Evolutionary conservation across 2,329 filamentous ascomycete genomes (phyloP).

Genomic region (Diaporthe velutina): DNA sequence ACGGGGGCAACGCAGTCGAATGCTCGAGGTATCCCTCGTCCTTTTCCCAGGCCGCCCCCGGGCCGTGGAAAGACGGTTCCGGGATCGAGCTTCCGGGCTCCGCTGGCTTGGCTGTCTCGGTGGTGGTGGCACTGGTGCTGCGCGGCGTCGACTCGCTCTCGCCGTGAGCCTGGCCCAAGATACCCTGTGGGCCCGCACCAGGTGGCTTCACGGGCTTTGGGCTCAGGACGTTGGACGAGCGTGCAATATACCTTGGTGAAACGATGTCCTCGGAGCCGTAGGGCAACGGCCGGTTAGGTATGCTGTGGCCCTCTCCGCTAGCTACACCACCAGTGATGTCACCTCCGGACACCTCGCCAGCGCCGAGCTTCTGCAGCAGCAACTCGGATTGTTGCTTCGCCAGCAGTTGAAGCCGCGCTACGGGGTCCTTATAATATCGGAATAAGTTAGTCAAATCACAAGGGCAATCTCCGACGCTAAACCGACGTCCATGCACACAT

Average conservation of each 20-base stretch:
- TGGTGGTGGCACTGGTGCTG: conserved; percentile 18
- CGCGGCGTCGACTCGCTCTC: conserved; percentile 40
- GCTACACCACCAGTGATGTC: conserved; percentile 11
- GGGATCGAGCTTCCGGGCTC: conserved; percentile 47
- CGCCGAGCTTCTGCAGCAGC: conserved; percentile 66
- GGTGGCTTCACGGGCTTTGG: conserved; percentile 50
- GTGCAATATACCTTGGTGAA: conserved; percentile 60
- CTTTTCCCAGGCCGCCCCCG: conserved; percentile 65
- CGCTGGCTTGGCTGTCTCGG: conserved; percentile 29
- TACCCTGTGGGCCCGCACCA: conserved; percentile 42
- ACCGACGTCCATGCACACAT: conserved; percentile 74
- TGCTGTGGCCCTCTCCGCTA: conserved; percentile 46
- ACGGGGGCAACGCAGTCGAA: conserved; percentile 54
- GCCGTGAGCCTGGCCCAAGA: conserved; percentile 40
- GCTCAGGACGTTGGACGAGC: conserved; percentile 53
- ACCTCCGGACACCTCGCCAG: conserved; percentile 41
- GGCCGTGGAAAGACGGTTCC: conserved; percentile 63
- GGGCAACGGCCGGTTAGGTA: conserved; percentile 64
- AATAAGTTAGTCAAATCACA: conserved; percentile 69
- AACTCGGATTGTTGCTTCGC: conserved; percentile 75
- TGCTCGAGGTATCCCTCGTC: conserved; percentile 56
- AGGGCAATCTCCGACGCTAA: conserved; percentile 64
- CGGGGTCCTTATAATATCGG: conserved; percentile 73
- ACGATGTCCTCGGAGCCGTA: conserved; percentile 64
- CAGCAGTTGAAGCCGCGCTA: conserved; percentile 77